Evolutionary conservation across 805 yeast genomes (phyloP).

Genomic region (Saccharomycopsis babjevae): DNA sequence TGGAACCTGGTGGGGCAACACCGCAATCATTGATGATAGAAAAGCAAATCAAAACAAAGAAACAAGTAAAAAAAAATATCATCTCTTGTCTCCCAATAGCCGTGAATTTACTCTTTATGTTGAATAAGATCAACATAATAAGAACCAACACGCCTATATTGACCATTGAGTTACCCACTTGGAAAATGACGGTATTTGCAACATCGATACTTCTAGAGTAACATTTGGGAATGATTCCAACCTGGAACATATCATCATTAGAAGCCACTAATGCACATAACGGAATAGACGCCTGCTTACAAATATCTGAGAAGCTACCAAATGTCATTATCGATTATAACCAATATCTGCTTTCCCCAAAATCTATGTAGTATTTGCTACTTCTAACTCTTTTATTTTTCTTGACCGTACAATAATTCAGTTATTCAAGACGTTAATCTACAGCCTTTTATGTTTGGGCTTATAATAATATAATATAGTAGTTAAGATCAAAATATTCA

Average conservation of each 20-base stretch:
- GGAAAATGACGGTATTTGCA: slow-evolving; percentile 87
- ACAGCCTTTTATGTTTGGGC: no score
- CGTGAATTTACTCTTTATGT: slow-evolving; percentile 76
- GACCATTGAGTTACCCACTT: slow-evolving; percentile 78
- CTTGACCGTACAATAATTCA: no score
- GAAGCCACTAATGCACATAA: slow-evolving; percentile 9
- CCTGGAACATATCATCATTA: slow-evolving; percentile 26
- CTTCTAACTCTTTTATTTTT: no score
- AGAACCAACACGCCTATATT: slow-evolving; percentile 66
- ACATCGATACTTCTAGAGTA: slow-evolving; percentile 78
- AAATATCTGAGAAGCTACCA: slow-evolving; percentile 7
- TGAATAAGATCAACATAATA: slow-evolving; percentile 59
- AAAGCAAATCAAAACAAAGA: slow-evolving; percentile 46
- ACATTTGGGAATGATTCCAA: slow-evolving; percentile 68
- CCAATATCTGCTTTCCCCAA: no score
- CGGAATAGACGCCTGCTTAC: slow-evolving; percentile 16
- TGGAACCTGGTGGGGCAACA: slow-evolving; percentile 78
- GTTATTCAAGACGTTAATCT: no score
- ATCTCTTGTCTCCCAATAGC: slow-evolving; percentile 91
- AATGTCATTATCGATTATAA: slow-evolving; percentile 2
- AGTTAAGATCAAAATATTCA: no score
- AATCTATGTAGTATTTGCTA: no score
- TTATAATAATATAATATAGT: no score
- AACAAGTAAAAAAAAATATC: slow-evolving; percentile 57
- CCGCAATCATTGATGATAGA: slow-evolving; percentile 84